Percentiles rank a stretch among this genome's conserved stretches.
Conservation (phyloP, 2,329 filamentous ascomycete species). For the Calonectria fujianensis region DNA sequence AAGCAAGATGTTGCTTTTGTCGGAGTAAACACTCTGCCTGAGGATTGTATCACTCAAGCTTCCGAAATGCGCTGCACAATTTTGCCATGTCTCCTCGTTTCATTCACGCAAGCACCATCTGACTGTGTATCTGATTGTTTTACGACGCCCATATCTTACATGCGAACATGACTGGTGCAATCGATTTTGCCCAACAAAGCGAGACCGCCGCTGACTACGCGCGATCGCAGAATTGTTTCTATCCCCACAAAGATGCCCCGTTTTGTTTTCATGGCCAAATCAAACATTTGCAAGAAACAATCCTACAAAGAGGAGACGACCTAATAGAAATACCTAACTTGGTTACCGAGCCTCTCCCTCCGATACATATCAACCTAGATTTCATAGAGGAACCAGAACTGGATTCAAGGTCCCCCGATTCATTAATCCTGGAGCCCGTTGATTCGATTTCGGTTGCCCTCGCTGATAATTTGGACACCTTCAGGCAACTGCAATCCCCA, state of each 20-base stretch:
- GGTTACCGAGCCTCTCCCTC: constrained; percentile 42
- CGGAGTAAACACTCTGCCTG: background rate
- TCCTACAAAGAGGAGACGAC: constrained; percentile 36
- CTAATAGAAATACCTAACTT: constrained; percentile 52
- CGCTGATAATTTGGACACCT: background rate
- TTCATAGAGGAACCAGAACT: constrained; percentile 6
- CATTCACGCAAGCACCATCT: background rate
- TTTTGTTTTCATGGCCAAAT: constrained; percentile 56
- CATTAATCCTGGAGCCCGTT: background rate
- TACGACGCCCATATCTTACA: background rate
- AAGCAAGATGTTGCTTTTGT: background rate
- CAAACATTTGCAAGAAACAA: constrained; percentile 44
- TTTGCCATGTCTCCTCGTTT: background rate
- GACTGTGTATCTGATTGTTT: too few relatives aligned
- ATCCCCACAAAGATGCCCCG: constrained; percentile 48
- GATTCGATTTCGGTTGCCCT: constrained; percentile 25
- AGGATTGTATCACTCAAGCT: background rate
- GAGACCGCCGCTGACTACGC: constrained; percentile 54
- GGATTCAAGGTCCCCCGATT: background rate
- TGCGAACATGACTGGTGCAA: background rate
- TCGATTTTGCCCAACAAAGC: background rate
- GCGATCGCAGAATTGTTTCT: constrained; percentile 54
- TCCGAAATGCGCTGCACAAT: background rate
- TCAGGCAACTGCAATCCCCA: constrained; percentile 45
- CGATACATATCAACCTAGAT: constrained; percentile 38